Percentiles rank a stretch among this genome's conserved stretches.
These are phyloP conservation scores for Strobilomyces confusus DNA, from an alignment of 768 basidiomycete species.

Conservation along the genomic window DNA sequence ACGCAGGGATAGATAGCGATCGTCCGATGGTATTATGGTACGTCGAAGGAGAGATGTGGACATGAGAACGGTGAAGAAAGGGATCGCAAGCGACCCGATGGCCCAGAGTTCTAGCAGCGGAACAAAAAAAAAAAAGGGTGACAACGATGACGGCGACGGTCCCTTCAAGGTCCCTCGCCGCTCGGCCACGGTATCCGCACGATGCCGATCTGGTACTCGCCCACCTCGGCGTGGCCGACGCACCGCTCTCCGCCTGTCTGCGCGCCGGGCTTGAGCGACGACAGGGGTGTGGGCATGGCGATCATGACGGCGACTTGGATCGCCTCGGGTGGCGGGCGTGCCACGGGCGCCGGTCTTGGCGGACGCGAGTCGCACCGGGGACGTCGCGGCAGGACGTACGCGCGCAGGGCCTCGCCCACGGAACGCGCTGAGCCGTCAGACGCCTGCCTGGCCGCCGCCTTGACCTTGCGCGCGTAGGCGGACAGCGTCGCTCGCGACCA, in stretches of 20 bases:
- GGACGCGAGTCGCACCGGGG: not conserved
- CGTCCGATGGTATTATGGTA: not conserved
- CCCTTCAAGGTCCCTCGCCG: conserved; percentile 7
- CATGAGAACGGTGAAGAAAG: not conserved
- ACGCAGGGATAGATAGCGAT: not conserved
- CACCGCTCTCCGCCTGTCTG: not conserved
- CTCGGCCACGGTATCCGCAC: conserved; percentile 34
- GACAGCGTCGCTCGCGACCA: conserved; percentile 13
- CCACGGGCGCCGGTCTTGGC: conserved; percentile 10
- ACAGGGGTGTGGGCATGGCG: conserved; percentile 38
- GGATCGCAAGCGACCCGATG: not conserved
- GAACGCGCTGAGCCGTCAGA: not conserved
- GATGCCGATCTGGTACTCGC: conserved; percentile 46
- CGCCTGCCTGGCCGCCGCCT: not conserved
- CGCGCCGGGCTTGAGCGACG: not conserved
- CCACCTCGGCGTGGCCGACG: conserved; percentile 11
- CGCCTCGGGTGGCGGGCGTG: conserved; percentile 17
- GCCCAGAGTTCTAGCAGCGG: not conserved
- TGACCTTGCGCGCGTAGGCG: not conserved
- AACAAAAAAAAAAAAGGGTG: not conserved
- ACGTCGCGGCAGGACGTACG: conserved; percentile 6
- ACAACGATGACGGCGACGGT: not conserved
- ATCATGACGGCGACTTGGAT: conserved; percentile 45
- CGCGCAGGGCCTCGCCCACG: conserved; percentile 2
- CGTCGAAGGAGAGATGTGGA: not conserved